These are phyloP conservation scores for Parasarocladium wereldwijsianum DNA, from an alignment of 2,329 filamentous ascomycete species.

Conservation along the genomic window DNA sequence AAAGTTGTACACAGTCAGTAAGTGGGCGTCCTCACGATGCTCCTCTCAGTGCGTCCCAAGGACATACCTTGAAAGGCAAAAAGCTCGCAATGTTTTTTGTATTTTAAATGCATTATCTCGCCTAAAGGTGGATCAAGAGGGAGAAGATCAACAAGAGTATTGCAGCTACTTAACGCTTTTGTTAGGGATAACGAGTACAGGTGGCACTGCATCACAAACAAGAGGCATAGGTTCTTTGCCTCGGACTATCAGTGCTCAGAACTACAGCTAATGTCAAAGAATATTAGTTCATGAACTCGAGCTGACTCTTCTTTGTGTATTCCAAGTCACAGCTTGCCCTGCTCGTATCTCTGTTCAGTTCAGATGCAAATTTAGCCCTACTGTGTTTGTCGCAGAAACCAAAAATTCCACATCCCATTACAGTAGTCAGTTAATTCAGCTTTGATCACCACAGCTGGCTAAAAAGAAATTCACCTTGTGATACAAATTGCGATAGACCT, in stretches of 20 bases:
- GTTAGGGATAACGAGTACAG: constrained; percentile 1
- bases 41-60: not conserved
- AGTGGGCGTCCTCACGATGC: not conserved
- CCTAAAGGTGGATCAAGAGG: not conserved
- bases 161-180: constrained; percentile 1
- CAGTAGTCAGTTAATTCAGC: not conserved
- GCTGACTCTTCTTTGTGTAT: not conserved
- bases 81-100: not conserved
- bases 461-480: not conserved
- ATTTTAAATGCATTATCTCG: not conserved
- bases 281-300: not conserved
- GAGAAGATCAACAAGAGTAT: constrained; percentile 1
- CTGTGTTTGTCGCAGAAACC: constrained; percentile 1
- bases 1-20: not conserved
- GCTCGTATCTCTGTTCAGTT: not conserved
- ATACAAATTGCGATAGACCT: not conserved
- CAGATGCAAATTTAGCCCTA: not conserved
- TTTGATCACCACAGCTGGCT: constrained; percentile 1
- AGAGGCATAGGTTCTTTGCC: constrained; percentile 1
- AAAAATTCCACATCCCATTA: constrained; percentile 1
- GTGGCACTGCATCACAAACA: not conserved
- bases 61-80: not conserved
- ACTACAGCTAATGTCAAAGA: not conserved
- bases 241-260: not conserved
- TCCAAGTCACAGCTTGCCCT: not conserved